Conservation (phyloP, 2,329 filamentous ascomycete genomes). For the Colletotrichum musae region DNA sequence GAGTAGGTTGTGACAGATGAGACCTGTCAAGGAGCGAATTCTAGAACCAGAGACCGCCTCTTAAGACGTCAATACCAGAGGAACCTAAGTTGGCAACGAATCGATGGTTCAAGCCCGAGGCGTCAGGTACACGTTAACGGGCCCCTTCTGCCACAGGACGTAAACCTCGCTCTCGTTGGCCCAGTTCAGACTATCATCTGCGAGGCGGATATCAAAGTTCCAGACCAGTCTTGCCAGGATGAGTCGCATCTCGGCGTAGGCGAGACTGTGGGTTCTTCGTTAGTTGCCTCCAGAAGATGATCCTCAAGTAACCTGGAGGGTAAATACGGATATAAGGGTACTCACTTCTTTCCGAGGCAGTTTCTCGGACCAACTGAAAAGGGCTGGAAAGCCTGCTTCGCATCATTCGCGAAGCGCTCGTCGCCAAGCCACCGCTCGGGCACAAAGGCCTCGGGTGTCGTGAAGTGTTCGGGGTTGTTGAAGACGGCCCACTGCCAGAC, state of each 20-base stretch:
- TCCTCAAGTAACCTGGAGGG: accelerated
- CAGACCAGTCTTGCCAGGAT: constrained; percentile 12
- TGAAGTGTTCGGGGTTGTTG: constrained; percentile 59
- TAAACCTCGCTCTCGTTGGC: background rate
- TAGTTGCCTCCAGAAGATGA: background rate
- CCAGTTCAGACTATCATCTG: background rate
- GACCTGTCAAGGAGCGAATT: too few species aligned
- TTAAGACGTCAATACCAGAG: too few species aligned
- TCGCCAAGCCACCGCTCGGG: constrained; percentile 57
- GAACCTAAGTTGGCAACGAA: too few species aligned
- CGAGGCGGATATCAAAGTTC: constrained; percentile 15
- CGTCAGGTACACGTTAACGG: background rate
- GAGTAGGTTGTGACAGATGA: too few species aligned
- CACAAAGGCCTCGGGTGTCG: constrained; percentile 56
- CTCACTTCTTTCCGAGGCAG: constrained; percentile 52
- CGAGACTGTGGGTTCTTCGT: background rate
- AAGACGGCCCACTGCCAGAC: constrained; percentile 61
- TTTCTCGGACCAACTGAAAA: constrained; percentile 49
- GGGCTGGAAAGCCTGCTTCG: constrained; percentile 45
- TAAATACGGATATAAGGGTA: accelerated
- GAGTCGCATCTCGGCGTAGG: background rate
- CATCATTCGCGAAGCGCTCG: constrained; percentile 41
- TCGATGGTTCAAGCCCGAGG: background rate
- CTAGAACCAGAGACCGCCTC: too few species aligned
- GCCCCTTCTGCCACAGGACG: constrained; percentile 12